phyloP scores from a whole-genome alignment of 352 stramenopile genomes.

The Pythium biforme region DNA sequence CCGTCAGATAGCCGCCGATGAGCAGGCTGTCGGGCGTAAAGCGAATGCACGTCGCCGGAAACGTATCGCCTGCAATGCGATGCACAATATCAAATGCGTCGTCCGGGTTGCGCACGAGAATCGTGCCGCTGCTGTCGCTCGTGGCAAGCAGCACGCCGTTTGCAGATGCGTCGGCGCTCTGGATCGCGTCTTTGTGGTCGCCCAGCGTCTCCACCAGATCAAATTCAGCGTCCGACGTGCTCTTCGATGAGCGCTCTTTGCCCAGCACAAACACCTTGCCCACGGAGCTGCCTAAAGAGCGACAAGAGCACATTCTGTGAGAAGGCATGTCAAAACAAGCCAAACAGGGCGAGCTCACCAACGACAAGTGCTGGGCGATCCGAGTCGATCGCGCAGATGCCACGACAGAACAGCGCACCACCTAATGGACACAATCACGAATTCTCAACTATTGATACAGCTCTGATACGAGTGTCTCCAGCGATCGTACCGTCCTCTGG shows the following conservation, averaged over 20 bases:
- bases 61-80: conserved; percentile 45
- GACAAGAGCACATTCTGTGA: too few relatives aligned
- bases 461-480: too few relatives aligned
- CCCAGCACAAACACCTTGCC: conserved; percentile 59
- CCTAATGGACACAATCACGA: conserved; percentile 28
- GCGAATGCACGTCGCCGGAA: conserved; percentile 46
- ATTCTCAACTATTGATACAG: too few relatives aligned
- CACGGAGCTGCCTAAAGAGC: conserved; percentile 53
- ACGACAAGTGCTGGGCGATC: conserved; percentile 47
- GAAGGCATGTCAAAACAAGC: too few relatives aligned
- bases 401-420: conserved; percentile 51
- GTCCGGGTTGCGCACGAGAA: conserved; percentile 53
- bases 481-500: conserved; percentile 34
- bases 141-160: conserved; percentile 46
- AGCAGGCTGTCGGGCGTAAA: conserved; percentile 60
- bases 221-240: conserved; percentile 43
- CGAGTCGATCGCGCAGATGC: conserved; percentile 56
- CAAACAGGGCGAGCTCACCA: conserved; percentile 28
- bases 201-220: conserved; percentile 57
- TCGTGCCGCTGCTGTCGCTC: conserved; percentile 54
- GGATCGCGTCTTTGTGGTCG: conserved; percentile 56
- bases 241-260: conserved; percentile 54
- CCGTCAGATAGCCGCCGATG: conserved; percentile 58
- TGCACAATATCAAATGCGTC: conserved; percentile 65
- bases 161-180: conserved; percentile 47